These are phyloP conservation scores for Cadophora sp. DNA, from an alignment of 2,329 filamentous ascomycete species.

Conservation along the genomic window DNA sequence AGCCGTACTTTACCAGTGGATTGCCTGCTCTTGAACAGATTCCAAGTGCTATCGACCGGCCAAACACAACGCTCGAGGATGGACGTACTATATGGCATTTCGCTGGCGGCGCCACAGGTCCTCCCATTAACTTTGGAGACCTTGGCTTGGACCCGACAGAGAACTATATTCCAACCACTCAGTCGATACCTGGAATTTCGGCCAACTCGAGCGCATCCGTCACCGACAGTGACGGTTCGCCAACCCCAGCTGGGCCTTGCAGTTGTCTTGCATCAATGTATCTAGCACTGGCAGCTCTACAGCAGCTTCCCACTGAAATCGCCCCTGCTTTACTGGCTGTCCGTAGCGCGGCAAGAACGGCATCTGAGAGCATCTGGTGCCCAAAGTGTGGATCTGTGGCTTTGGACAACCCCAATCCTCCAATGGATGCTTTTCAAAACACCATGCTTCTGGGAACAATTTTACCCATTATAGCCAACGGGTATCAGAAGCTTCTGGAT, in stretches of 20 bases:
- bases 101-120: slow-evolving; percentile 27
- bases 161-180: background rate
- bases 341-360: slow-evolving; percentile 38
- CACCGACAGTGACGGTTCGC: slow-evolving; percentile 28
- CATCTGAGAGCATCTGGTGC: slow-evolving; percentile 59
- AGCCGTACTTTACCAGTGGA: slow-evolving; percentile 33
- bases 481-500: slow-evolving; percentile 60
- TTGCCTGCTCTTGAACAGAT: slow-evolving; percentile 1
- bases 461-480: slow-evolving; percentile 62
- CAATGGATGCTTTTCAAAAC: slow-evolving; percentile 61
- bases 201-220: slow-evolving; percentile 30
- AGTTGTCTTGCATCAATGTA: slow-evolving; percentile 43
- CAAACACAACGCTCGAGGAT: slow-evolving; percentile 12
- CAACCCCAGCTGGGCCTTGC: slow-evolving; percentile 27
- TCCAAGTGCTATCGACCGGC: background rate
- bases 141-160: slow-evolving; percentile 24
- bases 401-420: slow-evolving; percentile 47
- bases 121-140: slow-evolving; percentile 35
- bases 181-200: slow-evolving; percentile 20
- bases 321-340: slow-evolving; percentile 37
- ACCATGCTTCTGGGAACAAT: slow-evolving; percentile 65
- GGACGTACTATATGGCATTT: slow-evolving; percentile 34
- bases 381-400: slow-evolving; percentile 53
- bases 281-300: slow-evolving; percentile 40
- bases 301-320: slow-evolving; percentile 41